These are phyloP conservation scores for Elsinoe ampelina DNA, from an alignment of 2,329 filamentous ascomycete species.

Conservation along the genomic window DNA sequence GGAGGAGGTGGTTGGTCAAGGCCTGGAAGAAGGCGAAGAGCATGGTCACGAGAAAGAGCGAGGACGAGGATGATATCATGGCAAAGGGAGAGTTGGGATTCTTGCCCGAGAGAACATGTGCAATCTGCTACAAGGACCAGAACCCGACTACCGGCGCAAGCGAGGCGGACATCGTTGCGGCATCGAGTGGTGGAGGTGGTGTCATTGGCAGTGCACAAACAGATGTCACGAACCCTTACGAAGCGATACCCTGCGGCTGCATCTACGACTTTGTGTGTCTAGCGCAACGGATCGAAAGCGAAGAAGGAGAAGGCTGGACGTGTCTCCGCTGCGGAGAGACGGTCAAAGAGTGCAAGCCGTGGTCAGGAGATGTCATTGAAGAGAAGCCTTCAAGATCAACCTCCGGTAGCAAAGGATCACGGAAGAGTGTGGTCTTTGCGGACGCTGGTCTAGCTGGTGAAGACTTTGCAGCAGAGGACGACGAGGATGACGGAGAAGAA, in stretches of 20 bases:
- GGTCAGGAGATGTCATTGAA: slow-evolving; percentile 77
- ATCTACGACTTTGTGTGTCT: slow-evolving; percentile 95
- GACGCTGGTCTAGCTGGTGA: slow-evolving; percentile 21
- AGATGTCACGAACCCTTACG: slow-evolving; percentile 93
- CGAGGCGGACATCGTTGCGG: slow-evolving; percentile 67
- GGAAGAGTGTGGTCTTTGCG: slow-evolving; percentile 26
- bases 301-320: slow-evolving; percentile 89
- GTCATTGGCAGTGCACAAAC: slow-evolving; percentile 82
- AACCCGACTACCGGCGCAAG: slow-evolving; percentile 56
- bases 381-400: slow-evolving; percentile 14
- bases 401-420: slow-evolving; percentile 17
- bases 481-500: slow-evolving; percentile 17
- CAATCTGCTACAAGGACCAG: slow-evolving; percentile 93
- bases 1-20: slow-evolving; percentile 79
- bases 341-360: slow-evolving; percentile 78
- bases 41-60: slow-evolving; percentile 42
- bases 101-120: slow-evolving; percentile 85
- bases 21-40: slow-evolving; percentile 75
- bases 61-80: slow-evolving; percentile 34
- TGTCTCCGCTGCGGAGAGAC: slow-evolving; percentile 81
- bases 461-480: slow-evolving; percentile 18
- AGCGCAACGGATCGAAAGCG: slow-evolving; percentile 78
- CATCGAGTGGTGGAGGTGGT: slow-evolving; percentile 53
- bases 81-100: slow-evolving; percentile 64
- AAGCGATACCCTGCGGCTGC: slow-evolving; percentile 78